Percentiles rank a stretch among this genome's conserved stretches.
Evolutionary conservation across 768 basidiomycete genomes (phyloP).

Genomic region (Tephrocybe sp.): DNA sequence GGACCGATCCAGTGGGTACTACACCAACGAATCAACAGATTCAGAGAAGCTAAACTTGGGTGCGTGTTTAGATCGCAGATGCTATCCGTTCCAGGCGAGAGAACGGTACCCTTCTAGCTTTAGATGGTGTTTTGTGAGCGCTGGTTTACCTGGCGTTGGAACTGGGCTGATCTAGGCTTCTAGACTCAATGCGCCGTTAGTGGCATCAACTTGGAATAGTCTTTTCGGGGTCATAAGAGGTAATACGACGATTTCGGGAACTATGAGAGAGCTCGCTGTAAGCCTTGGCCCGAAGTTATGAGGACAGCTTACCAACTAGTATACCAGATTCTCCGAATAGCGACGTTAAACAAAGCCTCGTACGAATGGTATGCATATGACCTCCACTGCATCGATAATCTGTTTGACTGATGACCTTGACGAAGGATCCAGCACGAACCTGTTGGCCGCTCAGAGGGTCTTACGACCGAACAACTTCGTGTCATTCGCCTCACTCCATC

Average conservation of each 20-base stretch:
- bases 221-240: conserved; percentile 30
- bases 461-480: conserved; percentile 27
- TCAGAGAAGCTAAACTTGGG: background rate
- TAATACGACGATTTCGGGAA: conserved; percentile 26
- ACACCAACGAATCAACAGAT: background rate
- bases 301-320: background rate
- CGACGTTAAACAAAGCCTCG: conserved; percentile 26
- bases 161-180: background rate
- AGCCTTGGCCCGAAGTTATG: conserved; percentile 2
- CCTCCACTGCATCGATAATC: background rate
- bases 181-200: conserved; percentile 28
- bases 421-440: conserved; percentile 32
- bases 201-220: conserved; percentile 34
- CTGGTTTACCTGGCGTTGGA: background rate
- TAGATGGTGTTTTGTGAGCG: conserved; percentile 38
- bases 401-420: background rate
- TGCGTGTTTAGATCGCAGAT: conserved; percentile 32
- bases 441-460: conserved; percentile 30
- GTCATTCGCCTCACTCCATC: conserved; percentile 24
- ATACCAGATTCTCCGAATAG: conserved; percentile 27
- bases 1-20: conserved; percentile 26
- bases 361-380: conserved; percentile 26
- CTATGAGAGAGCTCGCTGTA: conserved; percentile 38
- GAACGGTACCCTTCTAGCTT: conserved; percentile 34
- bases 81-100: conserved; percentile 32